Conservation (phyloP, 177 flowering plant species). For the Telopea speciosissima region DNA sequence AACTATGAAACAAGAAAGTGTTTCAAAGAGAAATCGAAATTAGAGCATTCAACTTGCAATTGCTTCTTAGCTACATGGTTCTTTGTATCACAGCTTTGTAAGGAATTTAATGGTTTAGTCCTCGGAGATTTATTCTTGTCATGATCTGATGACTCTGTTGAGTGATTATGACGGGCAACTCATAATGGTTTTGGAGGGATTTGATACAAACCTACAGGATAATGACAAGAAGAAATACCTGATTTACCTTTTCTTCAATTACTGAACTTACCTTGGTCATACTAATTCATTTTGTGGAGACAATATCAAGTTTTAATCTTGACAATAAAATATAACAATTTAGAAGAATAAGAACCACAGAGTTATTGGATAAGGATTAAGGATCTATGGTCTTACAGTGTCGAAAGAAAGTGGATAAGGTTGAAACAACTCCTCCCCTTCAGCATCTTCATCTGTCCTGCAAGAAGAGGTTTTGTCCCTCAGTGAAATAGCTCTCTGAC, state of each 20-base stretch:
- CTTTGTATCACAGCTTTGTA: neutral
- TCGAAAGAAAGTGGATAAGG: constrained; percentile 17
- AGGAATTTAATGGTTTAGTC: neutral
- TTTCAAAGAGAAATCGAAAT: no score
- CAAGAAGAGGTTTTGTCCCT: neutral
- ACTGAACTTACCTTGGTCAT: neutral
- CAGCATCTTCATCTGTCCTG: constrained; percentile 51
- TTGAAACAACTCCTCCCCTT: constrained; percentile 51
- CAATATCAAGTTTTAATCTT: neutral
- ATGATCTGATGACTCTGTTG: neutral
- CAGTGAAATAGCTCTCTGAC: neutral
- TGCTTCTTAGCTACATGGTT: neutral
- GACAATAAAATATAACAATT: neutral
- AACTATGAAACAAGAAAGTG: neutral
- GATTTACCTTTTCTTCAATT: neutral
- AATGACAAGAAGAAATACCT: neutral
- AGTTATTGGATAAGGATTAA: neutral
- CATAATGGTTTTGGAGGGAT: neutral
- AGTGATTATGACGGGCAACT: no score
- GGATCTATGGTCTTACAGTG: constrained; percentile 28
- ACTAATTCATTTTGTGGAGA: neutral
- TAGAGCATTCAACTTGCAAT: neutral
- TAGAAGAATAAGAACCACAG: neutral
- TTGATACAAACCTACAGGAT: neutral
- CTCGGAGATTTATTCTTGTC: neutral